A percentile compares a stretch with the other conserved stretches of the same genome.
Conservation (phyloP, 1,284 basidiomycete genomes). For the Ustilago crameri region DNA sequence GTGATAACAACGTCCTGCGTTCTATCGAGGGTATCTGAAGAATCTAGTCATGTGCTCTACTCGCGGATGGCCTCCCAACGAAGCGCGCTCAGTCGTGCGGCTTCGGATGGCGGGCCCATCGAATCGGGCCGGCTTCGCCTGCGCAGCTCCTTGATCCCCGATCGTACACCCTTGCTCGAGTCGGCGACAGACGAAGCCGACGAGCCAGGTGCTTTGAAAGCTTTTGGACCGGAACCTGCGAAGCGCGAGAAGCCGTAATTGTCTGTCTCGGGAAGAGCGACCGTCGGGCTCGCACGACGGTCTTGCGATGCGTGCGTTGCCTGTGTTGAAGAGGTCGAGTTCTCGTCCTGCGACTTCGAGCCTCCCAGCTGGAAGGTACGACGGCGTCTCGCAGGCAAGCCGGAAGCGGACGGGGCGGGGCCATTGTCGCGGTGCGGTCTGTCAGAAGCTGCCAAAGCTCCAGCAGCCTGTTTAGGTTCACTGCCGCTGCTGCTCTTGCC, state of each 20-base stretch:
- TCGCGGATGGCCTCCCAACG: slow-evolving; percentile 49
- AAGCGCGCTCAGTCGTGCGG: slow-evolving; percentile 32
- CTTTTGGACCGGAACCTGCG: slow-evolving; percentile 27
- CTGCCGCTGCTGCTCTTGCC: neutral
- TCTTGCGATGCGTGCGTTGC: neutral
- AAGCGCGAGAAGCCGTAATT: slow-evolving; percentile 25
- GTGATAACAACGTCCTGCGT: neutral
- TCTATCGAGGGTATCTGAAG: neutral
- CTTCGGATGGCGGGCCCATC: slow-evolving; percentile 51
- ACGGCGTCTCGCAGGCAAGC: slow-evolving; percentile 33
- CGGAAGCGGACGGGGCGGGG: slow-evolving; percentile 1
- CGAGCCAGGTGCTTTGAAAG: slow-evolving; percentile 20
- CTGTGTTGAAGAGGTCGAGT: neutral
- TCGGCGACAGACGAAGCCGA: slow-evolving; percentile 18
- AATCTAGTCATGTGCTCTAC: slow-evolving; percentile 4
- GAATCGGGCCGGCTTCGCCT: slow-evolving; percentile 38
- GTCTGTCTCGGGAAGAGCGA: neutral
- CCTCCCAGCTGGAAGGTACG: slow-evolving; percentile 44
- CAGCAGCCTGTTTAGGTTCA: neutral
- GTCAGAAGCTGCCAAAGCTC: neutral
- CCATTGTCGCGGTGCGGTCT: slow-evolving; percentile 7
- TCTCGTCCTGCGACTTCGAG: slow-evolving; percentile 16
- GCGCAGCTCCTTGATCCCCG: slow-evolving; percentile 27
- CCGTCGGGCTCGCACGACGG: slow-evolving; percentile 3
- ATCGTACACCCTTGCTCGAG: slow-evolving; percentile 29